Conservation (phyloP, 2,329 filamentous ascomycete species). For the Phaeosphaeria sp. region DNA sequence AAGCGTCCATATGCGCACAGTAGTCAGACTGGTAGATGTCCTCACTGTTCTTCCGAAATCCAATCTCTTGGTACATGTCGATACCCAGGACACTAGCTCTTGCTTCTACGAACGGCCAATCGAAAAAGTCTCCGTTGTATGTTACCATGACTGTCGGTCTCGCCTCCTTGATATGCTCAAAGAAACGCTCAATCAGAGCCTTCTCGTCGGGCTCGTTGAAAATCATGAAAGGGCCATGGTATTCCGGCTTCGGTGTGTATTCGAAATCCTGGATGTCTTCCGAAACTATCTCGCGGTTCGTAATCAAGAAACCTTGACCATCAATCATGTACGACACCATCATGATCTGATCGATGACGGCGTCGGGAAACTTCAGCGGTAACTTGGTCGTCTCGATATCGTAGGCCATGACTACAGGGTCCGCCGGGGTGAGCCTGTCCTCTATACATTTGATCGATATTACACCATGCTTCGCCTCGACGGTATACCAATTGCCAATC, state of each 20-base stretch:
- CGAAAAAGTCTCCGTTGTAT: conserved; percentile 99
- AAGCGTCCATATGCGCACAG: conserved; percentile 98
- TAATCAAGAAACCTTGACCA: conserved; percentile 96
- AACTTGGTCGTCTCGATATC: conserved; percentile 98
- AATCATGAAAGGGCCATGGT: conserved; percentile 92
- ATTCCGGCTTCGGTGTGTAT: conserved; percentile 97
- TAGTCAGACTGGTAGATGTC: conserved; percentile 97
- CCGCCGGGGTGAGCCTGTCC: conserved; percentile 86
- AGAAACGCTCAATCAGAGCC: conserved; percentile 86
- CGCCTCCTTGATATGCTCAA: conserved; percentile 92
- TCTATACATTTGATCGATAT: conserved; percentile 85
- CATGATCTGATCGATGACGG: conserved; percentile 95
- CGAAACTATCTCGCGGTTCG: conserved; percentile 95
- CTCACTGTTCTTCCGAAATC: conserved; percentile 92
- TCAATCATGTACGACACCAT: conserved; percentile 99
- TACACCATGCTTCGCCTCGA: conserved; percentile 90
- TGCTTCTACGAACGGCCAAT: conserved; percentile 98
- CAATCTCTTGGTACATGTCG: conserved; percentile 99
- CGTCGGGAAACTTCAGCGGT: conserved; percentile 95
- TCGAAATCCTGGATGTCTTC: conserved; percentile 98
- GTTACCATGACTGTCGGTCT: conserved; percentile 96
- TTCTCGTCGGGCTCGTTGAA: conserved; percentile 98
- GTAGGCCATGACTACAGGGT: conserved; percentile 98
- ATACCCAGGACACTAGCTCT: conserved; percentile 93
- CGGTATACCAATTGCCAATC: conserved; percentile 95